A percentile compares a stretch with the other conserved stretches of the same genome.
phyloP scores from a whole-genome alignment of 441 rosid genomes.

The Pelargonium cotyledonis region DNA sequence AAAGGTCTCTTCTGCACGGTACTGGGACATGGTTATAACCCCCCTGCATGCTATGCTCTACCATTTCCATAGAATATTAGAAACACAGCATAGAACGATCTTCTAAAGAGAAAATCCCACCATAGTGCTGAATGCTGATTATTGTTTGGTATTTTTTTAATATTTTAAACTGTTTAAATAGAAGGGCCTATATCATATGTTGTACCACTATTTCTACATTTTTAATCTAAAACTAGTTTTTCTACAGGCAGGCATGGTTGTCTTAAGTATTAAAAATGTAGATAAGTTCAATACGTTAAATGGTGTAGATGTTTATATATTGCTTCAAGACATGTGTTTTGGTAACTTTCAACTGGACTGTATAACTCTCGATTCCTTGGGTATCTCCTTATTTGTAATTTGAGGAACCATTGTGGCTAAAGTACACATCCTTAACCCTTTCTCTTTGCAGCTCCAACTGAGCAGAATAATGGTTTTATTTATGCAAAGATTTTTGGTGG shows the following conservation, averaged over 20 bases:
- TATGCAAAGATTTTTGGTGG: conserved; percentile 95
- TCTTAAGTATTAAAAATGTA: neutral
- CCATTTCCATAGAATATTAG: neutral
- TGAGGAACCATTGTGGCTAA: conserved; percentile 10
- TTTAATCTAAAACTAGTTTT: neutral
- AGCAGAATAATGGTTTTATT: conserved; percentile 58
- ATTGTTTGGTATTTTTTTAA: neutral
- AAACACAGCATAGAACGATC: neutral
- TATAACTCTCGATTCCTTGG: neutral
- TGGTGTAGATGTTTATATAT: neutral
- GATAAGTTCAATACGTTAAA: neutral
- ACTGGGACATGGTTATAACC: no score
- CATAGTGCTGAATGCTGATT: neutral
- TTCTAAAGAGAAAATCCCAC: neutral
- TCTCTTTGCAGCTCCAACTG: conserved; percentile 53
- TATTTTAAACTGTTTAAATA: neutral
- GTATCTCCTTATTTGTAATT: conserved; percentile 9
- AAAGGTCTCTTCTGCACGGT: no score
- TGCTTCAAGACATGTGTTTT: neutral
- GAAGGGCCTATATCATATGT: neutral
- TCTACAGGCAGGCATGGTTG: neutral
- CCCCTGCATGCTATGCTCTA: neutral
- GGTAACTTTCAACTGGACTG: conserved; percentile 3
- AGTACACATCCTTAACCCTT: conserved; percentile 11
- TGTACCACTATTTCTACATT: neutral